phyloP scores from a whole-genome alignment of 2,329 filamentous ascomycete genomes.

The Pseudogymnoascus sp. region DNA sequence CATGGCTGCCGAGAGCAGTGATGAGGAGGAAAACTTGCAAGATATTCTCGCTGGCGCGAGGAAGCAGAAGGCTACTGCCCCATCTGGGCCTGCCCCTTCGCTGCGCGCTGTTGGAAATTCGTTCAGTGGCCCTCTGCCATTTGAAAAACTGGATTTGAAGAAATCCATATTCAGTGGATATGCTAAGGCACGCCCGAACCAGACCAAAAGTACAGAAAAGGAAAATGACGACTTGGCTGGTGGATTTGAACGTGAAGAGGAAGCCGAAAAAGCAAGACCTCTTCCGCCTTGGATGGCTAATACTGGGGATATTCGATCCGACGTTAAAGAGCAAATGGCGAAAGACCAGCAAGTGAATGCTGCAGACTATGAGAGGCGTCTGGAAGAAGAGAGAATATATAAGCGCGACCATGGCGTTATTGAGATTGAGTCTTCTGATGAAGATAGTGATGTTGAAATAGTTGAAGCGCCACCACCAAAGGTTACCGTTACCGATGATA shows the following conservation, averaged over 20 bases:
- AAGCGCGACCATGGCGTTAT: slow-evolving; percentile 45
- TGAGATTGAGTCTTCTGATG: slow-evolving; percentile 54
- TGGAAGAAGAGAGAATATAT: slow-evolving; percentile 45
- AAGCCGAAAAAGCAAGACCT: slow-evolving; percentile 35
- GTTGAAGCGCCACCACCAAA: slow-evolving; percentile 40
- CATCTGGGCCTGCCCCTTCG: slow-evolving; percentile 14
- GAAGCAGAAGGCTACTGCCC: slow-evolving; percentile 41
- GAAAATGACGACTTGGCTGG: slow-evolving; percentile 28
- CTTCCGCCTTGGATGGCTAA: slow-evolving; percentile 69
- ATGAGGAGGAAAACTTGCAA: slow-evolving; percentile 74
- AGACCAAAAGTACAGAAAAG: slow-evolving; percentile 5
- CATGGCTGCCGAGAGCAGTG: slow-evolving; percentile 43
- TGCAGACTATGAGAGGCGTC: slow-evolving; percentile 49
- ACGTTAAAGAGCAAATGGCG: slow-evolving; percentile 49
- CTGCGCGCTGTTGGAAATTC: slow-evolving; percentile 41
- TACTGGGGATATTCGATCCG: slow-evolving; percentile 55
- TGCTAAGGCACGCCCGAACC: background rate
- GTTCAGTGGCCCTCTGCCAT: slow-evolving; percentile 78
- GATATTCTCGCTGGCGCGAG: slow-evolving; percentile 66
- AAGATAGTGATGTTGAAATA: slow-evolving; percentile 46
- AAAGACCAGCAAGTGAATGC: slow-evolving; percentile 54
- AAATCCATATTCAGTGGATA: slow-evolving; percentile 44
- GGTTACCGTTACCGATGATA: background rate
- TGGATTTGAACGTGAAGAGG: slow-evolving; percentile 31
- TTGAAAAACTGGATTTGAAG: slow-evolving; percentile 73